Evolutionary conservation across 2,329 filamentous ascomycete species (phyloP).

Genomic region (Scleromitrula shiraiana): DNA sequence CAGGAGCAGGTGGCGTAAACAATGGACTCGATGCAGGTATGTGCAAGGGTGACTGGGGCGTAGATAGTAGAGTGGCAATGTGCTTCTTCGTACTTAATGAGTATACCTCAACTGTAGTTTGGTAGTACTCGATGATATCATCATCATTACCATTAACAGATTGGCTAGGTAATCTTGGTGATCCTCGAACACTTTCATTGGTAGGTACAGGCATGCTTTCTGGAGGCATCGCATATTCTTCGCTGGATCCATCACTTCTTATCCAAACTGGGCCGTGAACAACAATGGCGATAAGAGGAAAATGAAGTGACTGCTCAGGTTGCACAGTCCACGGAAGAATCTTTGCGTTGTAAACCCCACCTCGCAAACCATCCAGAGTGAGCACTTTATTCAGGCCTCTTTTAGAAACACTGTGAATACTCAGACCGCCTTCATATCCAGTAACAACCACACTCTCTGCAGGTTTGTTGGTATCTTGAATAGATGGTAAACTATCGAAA

Average conservation of each 20-base stretch:
- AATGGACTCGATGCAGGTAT: conserved; percentile 51
- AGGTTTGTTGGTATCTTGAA: conserved; percentile 24
- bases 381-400: conserved; percentile 63
- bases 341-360: conserved; percentile 74
- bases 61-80: conserved; percentile 65
- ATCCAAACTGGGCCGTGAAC: conserved; percentile 65
- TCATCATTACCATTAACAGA: conserved; percentile 28
- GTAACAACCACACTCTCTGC: conserved; percentile 62
- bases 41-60: conserved; percentile 53
- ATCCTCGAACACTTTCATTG: conserved; percentile 19
- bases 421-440: conserved; percentile 72
- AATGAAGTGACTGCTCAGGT: conserved; percentile 45
- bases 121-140: conserved; percentile 52
- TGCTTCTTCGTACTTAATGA: conserved; percentile 69
- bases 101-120: conserved; percentile 84
- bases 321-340: conserved; percentile 62
- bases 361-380: conserved; percentile 67
- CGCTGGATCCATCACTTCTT: conserved; percentile 18
- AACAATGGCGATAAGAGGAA: conserved; percentile 71
- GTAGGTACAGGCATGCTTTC: conserved; percentile 16
- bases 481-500: conserved; percentile 60
- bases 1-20: conserved; percentile 60
- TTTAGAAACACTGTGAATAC: conserved; percentile 66
- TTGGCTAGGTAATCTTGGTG: conserved; percentile 33
- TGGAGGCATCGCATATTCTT: conserved; percentile 15